Evolutionary conservation across 2,329 filamentous ascomycete species (phyloP), one percentile per base, ranked within the genome.

Genomic region (Claviceps humidiphila): DNA sequence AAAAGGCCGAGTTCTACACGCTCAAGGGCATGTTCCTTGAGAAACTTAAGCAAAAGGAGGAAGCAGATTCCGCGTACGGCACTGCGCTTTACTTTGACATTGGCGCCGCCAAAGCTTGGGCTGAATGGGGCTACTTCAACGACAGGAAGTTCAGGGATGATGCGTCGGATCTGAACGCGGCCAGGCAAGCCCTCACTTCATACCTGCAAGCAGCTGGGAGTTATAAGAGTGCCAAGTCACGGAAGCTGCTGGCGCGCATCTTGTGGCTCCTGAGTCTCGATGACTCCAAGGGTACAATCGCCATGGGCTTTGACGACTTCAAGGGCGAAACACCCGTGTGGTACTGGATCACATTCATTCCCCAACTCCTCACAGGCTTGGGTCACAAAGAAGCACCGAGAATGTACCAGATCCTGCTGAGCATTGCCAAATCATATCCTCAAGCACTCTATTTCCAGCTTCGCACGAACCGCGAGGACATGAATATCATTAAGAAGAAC

Each of bases 321-420:
- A 96, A 97, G 73, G 93, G 93, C 50, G 94, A 98, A 60, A 95
- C 89, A 2, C 89, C 90, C 0, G 89, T 95, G 13, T 99, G 93
- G 93, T 98, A 97, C 71, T 99, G 93, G 93, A 96, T 97, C 59
- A 97, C 91, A 0, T 98, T 95, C 66, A 97, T 99, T 57, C 93
- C 93, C 17, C 93, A 99, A 68, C 77, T 99, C 43, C 80, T 99
- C 37, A 91, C 89, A 44, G 93, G 91, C 50, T 76, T 98, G 49
- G 88, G 87, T 2, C 85, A 96, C 63, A 90, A 91, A 60, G 94
- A 99, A 68, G 91, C 89, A 13, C 82, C 83, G 4, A 85, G 94
- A 47, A 87, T 91, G 45, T 86, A 93, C 64, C 80, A 81, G 49
- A 88, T 99, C 49, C 77, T 99, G 17, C 79, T 89, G 24, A 95